A percentile compares a stretch with the other conserved stretches of the same genome.
phyloP scores from a whole-genome alignment of 345 rosid genomes.

The Syzygium aromaticum region DNA sequence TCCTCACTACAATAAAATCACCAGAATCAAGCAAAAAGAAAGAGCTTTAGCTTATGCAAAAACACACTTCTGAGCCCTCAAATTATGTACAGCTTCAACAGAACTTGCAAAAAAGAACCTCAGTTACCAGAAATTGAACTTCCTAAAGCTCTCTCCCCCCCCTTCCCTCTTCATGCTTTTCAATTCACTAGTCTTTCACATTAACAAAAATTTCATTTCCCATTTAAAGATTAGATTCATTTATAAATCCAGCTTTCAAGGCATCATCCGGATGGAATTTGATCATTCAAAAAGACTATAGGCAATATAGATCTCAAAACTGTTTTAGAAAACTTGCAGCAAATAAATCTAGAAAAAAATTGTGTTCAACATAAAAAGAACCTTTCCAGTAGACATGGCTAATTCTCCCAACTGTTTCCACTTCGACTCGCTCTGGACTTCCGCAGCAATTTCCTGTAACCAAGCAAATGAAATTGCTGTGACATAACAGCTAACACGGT shows the following conservation, averaged over 20 bases:
- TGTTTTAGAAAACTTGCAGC: not conserved
- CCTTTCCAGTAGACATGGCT: slow-evolving; percentile 98
- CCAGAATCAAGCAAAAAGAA: not conserved
- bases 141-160: not conserved
- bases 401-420: slow-evolving; percentile 99
- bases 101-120: not conserved
- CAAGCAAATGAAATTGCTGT: not conserved
- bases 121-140: not conserved
- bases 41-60: not conserved
- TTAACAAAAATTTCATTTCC: not conserved
- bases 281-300: not conserved
- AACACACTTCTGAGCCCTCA: not conserved
- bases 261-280: not conserved
- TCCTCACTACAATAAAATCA: not conserved
- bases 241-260: not conserved
- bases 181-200: not conserved
- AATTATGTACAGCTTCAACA: not conserved
- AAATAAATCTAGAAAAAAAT: not conserved
- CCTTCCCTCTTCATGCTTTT: not conserved
- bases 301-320: not conserved
- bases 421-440: slow-evolving; percentile 86
- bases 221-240: not conserved
- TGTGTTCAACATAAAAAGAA: slow-evolving; percentile 6
- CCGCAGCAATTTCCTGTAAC: slow-evolving; percentile 73
- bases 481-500: not conserved